These are phyloP conservation scores for Ceratobasidium sp. DNA, from an alignment of 1,284 basidiomycete genomes.

Conservation along the genomic window DNA sequence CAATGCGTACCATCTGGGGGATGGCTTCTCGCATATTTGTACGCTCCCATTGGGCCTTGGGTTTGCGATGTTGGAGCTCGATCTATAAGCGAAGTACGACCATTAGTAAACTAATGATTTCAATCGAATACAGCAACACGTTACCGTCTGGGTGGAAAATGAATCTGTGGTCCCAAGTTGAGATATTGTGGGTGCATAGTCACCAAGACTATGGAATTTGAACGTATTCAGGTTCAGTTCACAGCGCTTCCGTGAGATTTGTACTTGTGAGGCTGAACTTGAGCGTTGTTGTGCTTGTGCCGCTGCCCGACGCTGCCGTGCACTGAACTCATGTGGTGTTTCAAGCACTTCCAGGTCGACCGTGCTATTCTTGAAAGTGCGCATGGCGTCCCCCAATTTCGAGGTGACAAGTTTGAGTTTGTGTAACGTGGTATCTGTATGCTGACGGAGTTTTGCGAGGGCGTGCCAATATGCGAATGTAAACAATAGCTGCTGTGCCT, in stretches of 20 bases:
- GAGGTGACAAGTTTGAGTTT: conserved; percentile 45
- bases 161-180: conserved; percentile 55
- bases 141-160: conserved; percentile 55
- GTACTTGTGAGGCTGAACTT: background rate
- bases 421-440: background rate
- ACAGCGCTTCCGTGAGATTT: background rate
- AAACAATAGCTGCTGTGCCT: conserved; percentile 1
- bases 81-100: conserved; percentile 10
- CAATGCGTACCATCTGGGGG: conserved; percentile 48
- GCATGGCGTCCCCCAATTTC: conserved; percentile 48
- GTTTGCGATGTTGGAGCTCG: conserved; percentile 48
- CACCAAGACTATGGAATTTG: conserved; percentile 55
- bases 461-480: conserved; percentile 7
- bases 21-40: conserved; percentile 46
- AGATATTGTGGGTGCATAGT: conserved; percentile 54
- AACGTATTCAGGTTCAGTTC: conserved; percentile 53
- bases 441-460: conserved; percentile 14
- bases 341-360: conserved; percentile 51
- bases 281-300: conserved; percentile 1
- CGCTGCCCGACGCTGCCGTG: conserved; percentile 44
- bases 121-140: too few species aligned
- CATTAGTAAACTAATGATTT: too few species aligned
- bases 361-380: conserved; percentile 49
- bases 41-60: conserved; percentile 48
- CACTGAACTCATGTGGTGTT: conserved; percentile 51